These are phyloP conservation scores for Colletotrichum sp. DNA, from an alignment of 2,329 filamentous ascomycete species.

Conservation along the genomic window DNA sequence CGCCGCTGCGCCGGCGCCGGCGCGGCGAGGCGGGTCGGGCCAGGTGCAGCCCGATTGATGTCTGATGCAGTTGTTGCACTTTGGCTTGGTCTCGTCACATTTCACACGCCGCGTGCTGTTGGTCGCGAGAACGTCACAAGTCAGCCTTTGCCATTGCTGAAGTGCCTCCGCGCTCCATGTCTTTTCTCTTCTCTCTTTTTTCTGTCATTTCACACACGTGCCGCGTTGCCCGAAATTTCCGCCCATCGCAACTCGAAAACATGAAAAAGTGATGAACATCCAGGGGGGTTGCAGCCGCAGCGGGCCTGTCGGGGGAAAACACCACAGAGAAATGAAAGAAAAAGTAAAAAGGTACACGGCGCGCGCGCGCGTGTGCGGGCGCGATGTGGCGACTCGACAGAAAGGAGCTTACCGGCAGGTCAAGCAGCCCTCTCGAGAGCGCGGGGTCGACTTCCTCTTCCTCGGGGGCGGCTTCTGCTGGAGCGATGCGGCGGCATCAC, in stretches of 20 bases:
- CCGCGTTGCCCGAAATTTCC: not conserved
- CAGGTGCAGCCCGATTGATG: not conserved
- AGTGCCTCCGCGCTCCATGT: not conserved
- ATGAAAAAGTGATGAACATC: not conserved
- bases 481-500: not conserved
- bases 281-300: not conserved
- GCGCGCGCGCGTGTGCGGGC: not conserved
- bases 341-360: not conserved
- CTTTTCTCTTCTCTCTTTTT: not conserved
- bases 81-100: not conserved
- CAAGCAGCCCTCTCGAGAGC: not conserved
- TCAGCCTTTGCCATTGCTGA: not conserved
- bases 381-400: not conserved
- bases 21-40: not conserved
- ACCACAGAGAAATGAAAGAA: not conserved
- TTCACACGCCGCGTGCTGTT: not conserved
- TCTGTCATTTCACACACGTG: not conserved
- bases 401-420: not conserved
- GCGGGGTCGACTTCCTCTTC: not conserved
- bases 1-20: not conserved
- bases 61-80: not conserved
- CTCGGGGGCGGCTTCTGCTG: not conserved
- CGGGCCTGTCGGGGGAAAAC: not conserved
- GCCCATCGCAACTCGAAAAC: not conserved
- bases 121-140: not conserved